Evolutionary conservation across 257 asterid genomes (phyloP), one percentile per base, ranked within the genome.

Genomic region (Forsythia suspensa): DNA sequence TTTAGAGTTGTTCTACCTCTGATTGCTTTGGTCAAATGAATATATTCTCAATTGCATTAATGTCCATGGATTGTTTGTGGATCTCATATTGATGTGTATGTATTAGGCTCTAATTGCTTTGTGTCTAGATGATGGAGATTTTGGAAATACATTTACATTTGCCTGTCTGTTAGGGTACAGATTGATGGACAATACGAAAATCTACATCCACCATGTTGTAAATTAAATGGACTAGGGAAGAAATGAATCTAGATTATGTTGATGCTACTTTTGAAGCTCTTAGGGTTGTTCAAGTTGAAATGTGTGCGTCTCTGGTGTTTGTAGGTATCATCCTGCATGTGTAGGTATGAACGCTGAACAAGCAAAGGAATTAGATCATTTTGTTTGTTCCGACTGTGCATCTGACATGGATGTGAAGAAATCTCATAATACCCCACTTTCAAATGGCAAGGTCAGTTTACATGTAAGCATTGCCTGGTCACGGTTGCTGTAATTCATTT

Each of bases 241-340:
- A 52, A 51, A 37, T 52, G 6, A 38, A 52, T 38, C 21, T 1
- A 21, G 69, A 21, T 63, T 21, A 24, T 24, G 13, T 9, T 29
- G 70, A 11, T 11, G 70, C 38, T 63, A 3, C n/a, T 21, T 29
- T 21, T 63, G 38, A 9, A 29, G 18, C 40, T 63, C 8, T 11
- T 63, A 11, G 69, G 69, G 18, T 24, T 21, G 11, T 59, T 34
- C 24, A 29, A 63, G 70, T 63, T 21, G 38, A 21, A 21, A 12
- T 2, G 48, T 74, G 12, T 44, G 38, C 10, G 21, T 39, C 55
- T 59, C 18, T 72, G 81, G 39, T 42, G 68, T 80, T 76, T 76
- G 71, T 77, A 91, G 97, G 97, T 92, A 82, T 80, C 97, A 92
- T 87, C 97, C 97, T 4, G 84, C 79, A 69, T 92, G 97, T 82